Conservation (phyloP, 495 filamentous ascomycete species). For the Wilcoxina mikolae region DNA sequence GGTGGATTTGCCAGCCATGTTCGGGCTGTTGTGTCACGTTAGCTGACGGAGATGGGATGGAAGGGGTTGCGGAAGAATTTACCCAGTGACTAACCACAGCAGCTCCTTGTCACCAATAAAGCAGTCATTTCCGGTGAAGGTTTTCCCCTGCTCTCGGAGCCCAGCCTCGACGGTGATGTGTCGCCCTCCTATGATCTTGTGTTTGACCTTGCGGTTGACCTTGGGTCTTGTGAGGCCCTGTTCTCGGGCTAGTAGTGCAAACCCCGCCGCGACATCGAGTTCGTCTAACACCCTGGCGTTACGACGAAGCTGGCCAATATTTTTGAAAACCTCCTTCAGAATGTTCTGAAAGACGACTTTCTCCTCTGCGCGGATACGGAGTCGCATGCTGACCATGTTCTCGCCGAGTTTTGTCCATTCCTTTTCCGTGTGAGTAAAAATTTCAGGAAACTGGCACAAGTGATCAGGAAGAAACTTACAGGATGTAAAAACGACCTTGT, state of each 20-base stretch:
- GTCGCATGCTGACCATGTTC: constrained; percentile 53
- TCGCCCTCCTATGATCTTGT: constrained; percentile 64
- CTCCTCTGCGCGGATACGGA: constrained; percentile 68
- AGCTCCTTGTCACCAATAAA: constrained; percentile 52
- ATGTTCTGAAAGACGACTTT: constrained; percentile 54
- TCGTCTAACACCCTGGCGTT: constrained; percentile 84
- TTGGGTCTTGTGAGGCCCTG: constrained; percentile 57
- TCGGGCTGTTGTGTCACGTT: constrained; percentile 38
- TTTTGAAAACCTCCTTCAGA: constrained; percentile 57
- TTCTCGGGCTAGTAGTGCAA: constrained; percentile 61
- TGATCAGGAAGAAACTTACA: constrained; percentile 8
- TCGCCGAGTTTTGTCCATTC: constrained; percentile 71
- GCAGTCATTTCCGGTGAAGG: constrained; percentile 61
- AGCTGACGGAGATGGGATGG: neutral
- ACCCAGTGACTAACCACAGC: constrained; percentile 78
- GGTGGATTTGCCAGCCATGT: constrained; percentile 96
- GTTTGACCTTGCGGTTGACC: constrained; percentile 41
- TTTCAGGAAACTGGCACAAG: neutral
- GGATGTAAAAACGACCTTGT: constrained; percentile 74
- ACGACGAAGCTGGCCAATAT: constrained; percentile 66
- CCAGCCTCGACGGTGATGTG: constrained; percentile 82
- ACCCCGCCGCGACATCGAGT: constrained; percentile 74
- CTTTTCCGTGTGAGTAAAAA: constrained; percentile 1
- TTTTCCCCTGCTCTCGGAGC: constrained; percentile 61
- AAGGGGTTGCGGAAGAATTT: neutral